Evolutionary conservation across 2,329 filamentous ascomycete genomes (phyloP).

Genomic region (Nemania bipapillata): DNA sequence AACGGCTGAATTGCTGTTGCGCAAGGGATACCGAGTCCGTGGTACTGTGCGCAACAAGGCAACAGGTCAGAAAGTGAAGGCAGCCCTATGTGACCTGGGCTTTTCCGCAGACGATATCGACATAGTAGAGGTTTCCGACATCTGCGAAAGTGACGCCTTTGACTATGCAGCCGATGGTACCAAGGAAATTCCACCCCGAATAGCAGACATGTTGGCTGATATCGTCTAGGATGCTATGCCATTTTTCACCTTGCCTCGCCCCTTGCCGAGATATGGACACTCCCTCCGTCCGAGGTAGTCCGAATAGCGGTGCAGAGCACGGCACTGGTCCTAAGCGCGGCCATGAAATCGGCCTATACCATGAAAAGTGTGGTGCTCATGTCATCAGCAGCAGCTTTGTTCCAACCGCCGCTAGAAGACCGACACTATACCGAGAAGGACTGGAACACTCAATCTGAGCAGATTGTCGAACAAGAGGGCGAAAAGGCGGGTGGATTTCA

Average conservation of each 20-base stretch:
- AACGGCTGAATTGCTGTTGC: slow-evolving; percentile 44
- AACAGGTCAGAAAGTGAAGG: slow-evolving; percentile 44
- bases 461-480: slow-evolving; percentile 35
- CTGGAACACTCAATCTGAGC: slow-evolving; percentile 46
- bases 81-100: slow-evolving; percentile 40
- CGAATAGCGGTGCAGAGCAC: slow-evolving; percentile 42
- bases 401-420: slow-evolving; percentile 40
- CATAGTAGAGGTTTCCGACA: slow-evolving; percentile 44
- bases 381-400: slow-evolving; percentile 46
- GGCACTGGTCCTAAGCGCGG: slow-evolving; percentile 41
- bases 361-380: slow-evolving; percentile 45
- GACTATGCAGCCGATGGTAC: slow-evolving; percentile 45
- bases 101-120: slow-evolving; percentile 42
- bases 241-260: slow-evolving; percentile 48
- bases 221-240: slow-evolving; percentile 43
- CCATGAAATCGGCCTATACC: slow-evolving; percentile 36
- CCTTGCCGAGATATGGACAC: slow-evolving; percentile 41
- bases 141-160: slow-evolving; percentile 40
- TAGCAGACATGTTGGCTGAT: slow-evolving; percentile 3
- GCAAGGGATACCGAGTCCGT: slow-evolving; percentile 45
- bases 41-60: slow-evolving; percentile 46
- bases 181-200: not conserved
- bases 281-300: slow-evolving; percentile 44
- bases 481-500: slow-evolving; percentile 40
- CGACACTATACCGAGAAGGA: slow-evolving; percentile 43